Percentiles rank a stretch among this genome's conserved stretches.
phyloP scores from a whole-genome alignment of 345 rosid species.

The Angophora floribunda region DNA sequence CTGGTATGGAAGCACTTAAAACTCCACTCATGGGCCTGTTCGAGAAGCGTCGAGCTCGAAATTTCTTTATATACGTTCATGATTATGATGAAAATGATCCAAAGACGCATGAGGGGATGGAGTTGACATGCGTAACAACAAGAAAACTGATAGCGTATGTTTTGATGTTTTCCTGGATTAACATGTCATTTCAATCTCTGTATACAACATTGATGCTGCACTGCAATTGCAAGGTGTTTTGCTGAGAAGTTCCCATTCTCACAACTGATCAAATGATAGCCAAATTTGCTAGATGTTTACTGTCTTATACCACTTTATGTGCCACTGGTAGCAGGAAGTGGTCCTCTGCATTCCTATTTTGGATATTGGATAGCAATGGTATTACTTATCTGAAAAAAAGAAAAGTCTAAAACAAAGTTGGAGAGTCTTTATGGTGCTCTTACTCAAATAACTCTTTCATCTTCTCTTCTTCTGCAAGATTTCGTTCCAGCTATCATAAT shows the following conservation, averaged over 20 bases:
- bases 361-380: neutral
- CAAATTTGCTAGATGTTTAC: neutral
- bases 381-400: neutral
- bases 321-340: neutral
- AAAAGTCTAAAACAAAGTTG: neutral
- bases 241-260: neutral
- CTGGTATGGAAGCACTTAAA: slow-evolving; percentile 89
- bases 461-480: neutral
- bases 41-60: slow-evolving; percentile 95
- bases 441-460: neutral
- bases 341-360: neutral
- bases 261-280: neutral
- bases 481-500: neutral
- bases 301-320: neutral
- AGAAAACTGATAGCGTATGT: slow-evolving; percentile 80
- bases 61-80: slow-evolving; percentile 85
- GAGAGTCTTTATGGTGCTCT: neutral
- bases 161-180: neutral
- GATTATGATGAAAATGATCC: slow-evolving; percentile 77
- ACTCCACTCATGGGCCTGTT: slow-evolving; percentile 98
- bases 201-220: neutral
- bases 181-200: neutral
- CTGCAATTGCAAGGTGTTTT: neutral
- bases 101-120: slow-evolving; percentile 90
- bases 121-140: slow-evolving; percentile 79